Percentiles rank a stretch among this genome's conserved stretches.
phyloP scores from a whole-genome alignment of 176 grass and related monocot species.

The Cocos nucifera region DNA sequence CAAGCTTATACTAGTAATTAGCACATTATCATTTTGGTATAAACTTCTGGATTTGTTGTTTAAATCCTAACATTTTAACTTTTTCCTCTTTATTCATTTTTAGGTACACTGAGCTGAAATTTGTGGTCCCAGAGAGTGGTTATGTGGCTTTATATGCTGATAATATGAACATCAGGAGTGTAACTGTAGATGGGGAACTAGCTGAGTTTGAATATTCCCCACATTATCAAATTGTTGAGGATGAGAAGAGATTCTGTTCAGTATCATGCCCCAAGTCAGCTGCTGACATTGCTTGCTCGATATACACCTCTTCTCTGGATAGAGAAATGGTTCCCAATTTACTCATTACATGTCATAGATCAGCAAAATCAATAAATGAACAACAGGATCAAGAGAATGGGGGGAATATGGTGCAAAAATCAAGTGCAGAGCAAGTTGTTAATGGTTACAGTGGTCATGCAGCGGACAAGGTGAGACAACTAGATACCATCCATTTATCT shows the following conservation, averaged over 20 bases:
- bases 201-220: constrained; percentile 69
- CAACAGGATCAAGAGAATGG: constrained; percentile 41
- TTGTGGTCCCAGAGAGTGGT: constrained; percentile 51
- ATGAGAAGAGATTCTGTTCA: constrained; percentile 59
- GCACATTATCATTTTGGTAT: too few species aligned
- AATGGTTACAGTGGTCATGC: constrained; percentile 54
- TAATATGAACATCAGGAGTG: constrained; percentile 63
- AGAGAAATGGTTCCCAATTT: constrained; percentile 74
- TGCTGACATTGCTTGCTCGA: constrained; percentile 65
- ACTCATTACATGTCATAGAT: constrained; percentile 49
- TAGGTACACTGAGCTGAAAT: constrained; percentile 87
- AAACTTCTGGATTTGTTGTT: too few species aligned
- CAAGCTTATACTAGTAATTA: too few species aligned
- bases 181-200: constrained; percentile 77
- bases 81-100: constrained; percentile 14
- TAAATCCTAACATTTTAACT: too few species aligned
- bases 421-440: constrained; percentile 31
- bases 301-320: constrained; percentile 62
- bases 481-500: background rate
- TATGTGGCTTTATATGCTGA: constrained; percentile 72
- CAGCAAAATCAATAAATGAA: constrained; percentile 41
- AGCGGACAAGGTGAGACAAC: constrained; percentile 32
- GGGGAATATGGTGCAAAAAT: constrained; percentile 14
- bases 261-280: constrained; percentile 80
- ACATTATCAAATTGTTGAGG: constrained; percentile 54